Percentiles rank a stretch among this genome's conserved stretches.
Conservation (phyloP, 2,329 filamentous ascomycete genomes). For the Claviceps monticola region DNA sequence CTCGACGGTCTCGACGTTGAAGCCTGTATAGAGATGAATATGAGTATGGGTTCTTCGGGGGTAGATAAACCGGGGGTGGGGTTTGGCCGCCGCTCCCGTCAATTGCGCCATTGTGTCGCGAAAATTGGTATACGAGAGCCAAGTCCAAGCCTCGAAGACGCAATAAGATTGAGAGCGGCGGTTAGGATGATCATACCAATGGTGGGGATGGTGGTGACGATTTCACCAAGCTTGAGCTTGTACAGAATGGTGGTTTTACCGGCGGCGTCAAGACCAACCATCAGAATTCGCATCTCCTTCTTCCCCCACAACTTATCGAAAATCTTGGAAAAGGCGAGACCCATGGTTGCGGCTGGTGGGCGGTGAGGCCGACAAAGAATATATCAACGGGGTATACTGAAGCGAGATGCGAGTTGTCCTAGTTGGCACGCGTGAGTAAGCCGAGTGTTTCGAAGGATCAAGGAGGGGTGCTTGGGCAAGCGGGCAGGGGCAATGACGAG, state of each 20-base stretch:
- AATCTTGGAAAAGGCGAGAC: slow-evolving; percentile 93
- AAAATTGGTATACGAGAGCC: background rate
- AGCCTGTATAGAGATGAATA: slow-evolving; percentile 42
- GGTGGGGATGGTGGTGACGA: slow-evolving; percentile 97
- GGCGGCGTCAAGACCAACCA: slow-evolving; percentile 98
- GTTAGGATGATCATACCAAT: slow-evolving; percentile 55
- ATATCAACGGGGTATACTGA: background rate
- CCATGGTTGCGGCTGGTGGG: slow-evolving; percentile 60
- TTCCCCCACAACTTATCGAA: slow-evolving; percentile 95
- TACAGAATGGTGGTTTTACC: slow-evolving; percentile 99
- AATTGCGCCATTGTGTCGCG: background rate
- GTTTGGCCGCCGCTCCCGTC: background rate
- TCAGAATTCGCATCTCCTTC: slow-evolving; percentile 99
- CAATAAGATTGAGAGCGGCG: background rate
- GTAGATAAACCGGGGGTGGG: too few relatives aligned
- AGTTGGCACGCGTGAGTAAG: slow-evolving; percentile 17
- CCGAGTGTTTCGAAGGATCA: slow-evolving; percentile 1
- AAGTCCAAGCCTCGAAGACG: background rate
- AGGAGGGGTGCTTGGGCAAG: slow-evolving; percentile 12
- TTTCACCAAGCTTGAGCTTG: slow-evolving; percentile 99
- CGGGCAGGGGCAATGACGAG: slow-evolving; percentile 3
- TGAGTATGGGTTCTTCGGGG: slow-evolving; percentile 2
- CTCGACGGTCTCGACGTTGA: slow-evolving; percentile 99
- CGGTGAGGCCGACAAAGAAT: slow-evolving; percentile 15
- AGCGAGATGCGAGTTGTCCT: slow-evolving; percentile 12